Percentiles rank a stretch among this genome's conserved stretches.
Conservation (phyloP, 2,329 filamentous ascomycete species). For the Clarireedia monteithiana region DNA sequence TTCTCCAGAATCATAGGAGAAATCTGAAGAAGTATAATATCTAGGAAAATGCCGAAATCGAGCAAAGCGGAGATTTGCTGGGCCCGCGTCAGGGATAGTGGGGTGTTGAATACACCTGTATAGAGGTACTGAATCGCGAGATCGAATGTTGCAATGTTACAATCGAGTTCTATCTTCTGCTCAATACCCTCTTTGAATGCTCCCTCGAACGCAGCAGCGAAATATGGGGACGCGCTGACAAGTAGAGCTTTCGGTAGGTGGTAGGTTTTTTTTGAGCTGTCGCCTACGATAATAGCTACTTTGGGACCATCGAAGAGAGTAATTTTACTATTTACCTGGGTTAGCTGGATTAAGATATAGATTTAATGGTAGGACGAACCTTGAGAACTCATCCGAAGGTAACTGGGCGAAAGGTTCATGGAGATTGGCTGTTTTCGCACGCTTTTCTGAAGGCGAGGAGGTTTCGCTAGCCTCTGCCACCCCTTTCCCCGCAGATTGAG, state of each 20-base stretch:
- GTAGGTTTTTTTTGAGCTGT: neutral
- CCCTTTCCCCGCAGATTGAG: too few species aligned
- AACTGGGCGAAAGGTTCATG: too few species aligned
- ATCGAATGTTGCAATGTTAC: neutral
- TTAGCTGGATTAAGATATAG: too few species aligned
- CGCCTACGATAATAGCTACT: neutral
- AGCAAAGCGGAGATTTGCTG: neutral
- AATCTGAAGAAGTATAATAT: neutral
- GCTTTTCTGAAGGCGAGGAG: too few species aligned
- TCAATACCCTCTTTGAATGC: neutral
- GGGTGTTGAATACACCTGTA: neutral
- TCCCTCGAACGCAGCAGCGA: neutral
- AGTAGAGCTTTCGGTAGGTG: neutral
- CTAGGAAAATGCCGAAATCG: neutral
- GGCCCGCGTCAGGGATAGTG: neutral
- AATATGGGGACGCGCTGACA: neutral
- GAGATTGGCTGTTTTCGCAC: too few species aligned
- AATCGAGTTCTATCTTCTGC: neutral
- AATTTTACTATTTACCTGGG: neutral
- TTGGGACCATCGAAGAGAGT: neutral
- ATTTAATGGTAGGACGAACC: too few species aligned
- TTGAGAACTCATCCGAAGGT: too few species aligned
- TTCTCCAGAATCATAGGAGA: neutral
- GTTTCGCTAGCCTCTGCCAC: too few species aligned
- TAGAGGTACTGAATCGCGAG: neutral